These are phyloP conservation scores for Suillus paluster DNA, from an alignment of 768 basidiomycete species.

Conservation along the genomic window DNA sequence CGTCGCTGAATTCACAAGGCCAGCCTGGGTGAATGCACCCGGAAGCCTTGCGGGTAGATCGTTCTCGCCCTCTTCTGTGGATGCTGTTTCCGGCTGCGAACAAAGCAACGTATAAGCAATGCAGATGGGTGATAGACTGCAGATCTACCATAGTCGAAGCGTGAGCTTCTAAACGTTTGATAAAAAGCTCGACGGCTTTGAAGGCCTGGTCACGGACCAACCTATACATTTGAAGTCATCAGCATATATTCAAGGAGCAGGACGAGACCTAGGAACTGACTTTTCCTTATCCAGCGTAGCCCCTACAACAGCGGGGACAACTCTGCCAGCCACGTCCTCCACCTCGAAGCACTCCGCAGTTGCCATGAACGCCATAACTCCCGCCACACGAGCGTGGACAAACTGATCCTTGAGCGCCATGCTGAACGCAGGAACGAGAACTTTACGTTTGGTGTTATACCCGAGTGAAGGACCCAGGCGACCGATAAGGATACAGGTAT, in stretches of 20 bases:
- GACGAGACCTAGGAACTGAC: conserved; percentile 45
- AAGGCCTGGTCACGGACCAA: conserved; percentile 95
- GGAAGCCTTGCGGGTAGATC: conserved; percentile 31
- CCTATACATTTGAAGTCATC: conserved; percentile 43
- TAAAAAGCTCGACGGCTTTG: conserved; percentile 87
- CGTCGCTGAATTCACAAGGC: conserved; percentile 82
- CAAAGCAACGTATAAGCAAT: neutral
- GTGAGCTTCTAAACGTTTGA: conserved; percentile 81
- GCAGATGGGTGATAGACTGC: conserved; percentile 6
- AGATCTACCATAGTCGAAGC: conserved; percentile 78
- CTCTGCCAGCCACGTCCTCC: conserved; percentile 88
- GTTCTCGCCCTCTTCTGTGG: conserved; percentile 41
- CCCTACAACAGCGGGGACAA: conserved; percentile 83
- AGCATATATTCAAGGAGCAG: neutral
- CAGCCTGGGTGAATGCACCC: conserved; percentile 30
- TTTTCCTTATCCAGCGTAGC: conserved; percentile 92
- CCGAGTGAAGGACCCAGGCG: conserved; percentile 85
- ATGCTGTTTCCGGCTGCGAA: conserved; percentile 59
- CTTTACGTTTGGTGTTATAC: conserved; percentile 90
- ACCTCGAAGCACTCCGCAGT: conserved; percentile 87
- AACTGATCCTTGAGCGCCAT: conserved; percentile 90
- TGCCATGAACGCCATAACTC: conserved; percentile 95
- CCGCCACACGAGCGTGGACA: conserved; percentile 92
- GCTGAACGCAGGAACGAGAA: conserved; percentile 95
- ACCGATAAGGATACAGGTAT: conserved; percentile 95